Evolutionary conservation across 768 basidiomycete species (phyloP), one percentile per base, ranked within the genome.

Genomic region (Paxillus ammoniavirescens): DNA sequence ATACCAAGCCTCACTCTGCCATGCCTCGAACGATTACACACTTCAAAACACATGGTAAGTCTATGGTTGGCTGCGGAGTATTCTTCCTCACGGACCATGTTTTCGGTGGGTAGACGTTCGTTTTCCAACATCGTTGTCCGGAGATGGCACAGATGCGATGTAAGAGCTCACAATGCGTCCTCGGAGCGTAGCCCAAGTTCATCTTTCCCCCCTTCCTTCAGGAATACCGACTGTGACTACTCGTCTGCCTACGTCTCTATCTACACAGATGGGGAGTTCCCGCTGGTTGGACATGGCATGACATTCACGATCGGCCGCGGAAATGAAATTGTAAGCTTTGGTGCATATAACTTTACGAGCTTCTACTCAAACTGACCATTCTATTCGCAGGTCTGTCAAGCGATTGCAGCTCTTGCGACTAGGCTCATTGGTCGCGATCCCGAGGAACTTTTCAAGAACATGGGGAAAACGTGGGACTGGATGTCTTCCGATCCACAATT

Each of bases 221-320:
- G 90, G 93, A 96, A 97, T 71, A 89, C 89, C 31, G 91, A 92
- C 52, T 96, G 93, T 72, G 95, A 97, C 73, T 97, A 97, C 72
- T 94, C 92, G 2, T 91, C 93, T 2, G 95, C 95, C 5, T 97
- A 97, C 68, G 78, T 97, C 42, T 80, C 84, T 21, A 77, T 98
- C 52, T 73, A 81, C 56, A 95, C 90, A 3, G 63, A 73, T 40
- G 77, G 87, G n/a, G 77, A 83, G 21, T 63, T 73, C 5, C 78
- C 83, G 48, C 83, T 95, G 42, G 79, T 86, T 45, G 92, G 94
- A n/a, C 84, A 93, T 61, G 93, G 92, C 51, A 91, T 93, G 91
- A 93, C 93, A 3, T 95, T 95, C 68, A 94, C 93, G 10, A 94
- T 93, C 60, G 93, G 93, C 0, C 86, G 95, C 40, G 95, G 95